Evolutionary conservation across 768 basidiomycete genomes (phyloP).

Genomic region (Gautieria morchelliformis): DNA sequence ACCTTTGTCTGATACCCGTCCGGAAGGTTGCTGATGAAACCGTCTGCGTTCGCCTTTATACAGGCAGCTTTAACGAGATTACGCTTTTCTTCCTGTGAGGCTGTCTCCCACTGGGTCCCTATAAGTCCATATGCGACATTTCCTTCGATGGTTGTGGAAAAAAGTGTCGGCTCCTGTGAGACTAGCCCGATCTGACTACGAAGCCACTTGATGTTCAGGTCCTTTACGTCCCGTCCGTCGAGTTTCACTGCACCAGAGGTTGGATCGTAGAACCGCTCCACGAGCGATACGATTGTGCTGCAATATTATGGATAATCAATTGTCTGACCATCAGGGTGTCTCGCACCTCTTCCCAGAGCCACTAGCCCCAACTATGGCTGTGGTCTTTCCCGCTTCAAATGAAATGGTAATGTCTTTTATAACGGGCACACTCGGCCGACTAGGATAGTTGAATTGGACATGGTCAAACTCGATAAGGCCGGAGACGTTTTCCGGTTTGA

Average conservation of each 20-base stretch:
- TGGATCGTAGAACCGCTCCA: conserved; percentile 89
- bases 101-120: conserved; percentile 56
- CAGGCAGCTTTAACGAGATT: conserved; percentile 75
- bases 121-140: conserved; percentile 85
- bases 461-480: conserved; percentile 70
- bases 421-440: conserved; percentile 70
- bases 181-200: conserved; percentile 83
- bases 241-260: conserved; percentile 54
- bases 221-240: conserved; percentile 64
- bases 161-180: conserved; percentile 80
- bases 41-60: conserved; percentile 82
- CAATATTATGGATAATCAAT: background rate
- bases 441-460: conserved; percentile 80
- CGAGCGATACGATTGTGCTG: conserved; percentile 57
- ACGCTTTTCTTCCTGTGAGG: conserved; percentile 64
- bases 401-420: conserved; percentile 57
- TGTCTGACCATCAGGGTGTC: background rate
- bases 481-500: conserved; percentile 53
- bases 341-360: conserved; percentile 59
- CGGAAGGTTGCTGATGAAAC: conserved; percentile 74
- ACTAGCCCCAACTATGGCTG: conserved; percentile 70
- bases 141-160: conserved; percentile 71
- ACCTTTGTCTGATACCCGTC: conserved; percentile 82
- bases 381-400: conserved; percentile 71
- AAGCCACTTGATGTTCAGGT: conserved; percentile 78